phyloP scores from a whole-genome alignment of 2,329 filamentous ascomycete genomes.

The Phialophora macrospora region DNA sequence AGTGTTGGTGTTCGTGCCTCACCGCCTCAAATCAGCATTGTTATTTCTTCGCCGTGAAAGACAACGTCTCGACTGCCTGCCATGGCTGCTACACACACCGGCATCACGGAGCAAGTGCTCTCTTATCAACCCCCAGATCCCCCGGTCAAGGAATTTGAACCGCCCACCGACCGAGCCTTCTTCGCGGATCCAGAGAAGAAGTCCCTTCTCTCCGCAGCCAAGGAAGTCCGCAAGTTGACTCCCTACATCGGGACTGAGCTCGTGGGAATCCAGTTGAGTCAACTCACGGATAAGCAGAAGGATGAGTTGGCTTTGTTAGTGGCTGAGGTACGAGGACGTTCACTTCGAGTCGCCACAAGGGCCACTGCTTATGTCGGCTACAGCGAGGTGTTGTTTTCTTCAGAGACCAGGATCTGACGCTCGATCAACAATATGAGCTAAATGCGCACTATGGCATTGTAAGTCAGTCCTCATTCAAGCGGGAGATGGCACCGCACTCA shows the following conservation, averaged over 20 bases:
- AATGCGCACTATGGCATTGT: constrained; percentile 35
- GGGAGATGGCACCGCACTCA: too few relatives aligned
- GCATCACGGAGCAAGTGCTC: constrained; percentile 32
- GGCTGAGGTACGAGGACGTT: constrained; percentile 61
- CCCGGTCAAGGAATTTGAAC: constrained; percentile 29
- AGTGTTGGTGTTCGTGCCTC: too few relatives aligned
- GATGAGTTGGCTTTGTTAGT: constrained; percentile 67
- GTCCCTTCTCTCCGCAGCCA: constrained; percentile 45
- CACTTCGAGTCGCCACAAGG: constrained; percentile 31
- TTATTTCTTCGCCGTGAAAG: not conserved
- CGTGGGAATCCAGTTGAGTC: constrained; percentile 54
- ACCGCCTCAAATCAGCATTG: not conserved
- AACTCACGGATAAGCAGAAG: constrained; percentile 54
- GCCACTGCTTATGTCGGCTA: constrained; percentile 46
- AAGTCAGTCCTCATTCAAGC: not conserved
- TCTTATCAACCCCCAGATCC: constrained; percentile 29
- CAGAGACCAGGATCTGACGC: constrained; percentile 35
- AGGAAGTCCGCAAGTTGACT: constrained; percentile 52
- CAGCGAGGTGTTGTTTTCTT: constrained; percentile 38
- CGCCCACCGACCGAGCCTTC: constrained; percentile 33
- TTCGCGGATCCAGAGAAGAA: constrained; percentile 50
- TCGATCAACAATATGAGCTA: constrained; percentile 35
- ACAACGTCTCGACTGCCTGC: not conserved
- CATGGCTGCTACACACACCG: constrained; percentile 22
- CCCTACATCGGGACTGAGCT: constrained; percentile 51